Evolutionary conservation across 169 alveolate genomes (phyloP).

Genomic region (Eimeria necatrix): DNA sequence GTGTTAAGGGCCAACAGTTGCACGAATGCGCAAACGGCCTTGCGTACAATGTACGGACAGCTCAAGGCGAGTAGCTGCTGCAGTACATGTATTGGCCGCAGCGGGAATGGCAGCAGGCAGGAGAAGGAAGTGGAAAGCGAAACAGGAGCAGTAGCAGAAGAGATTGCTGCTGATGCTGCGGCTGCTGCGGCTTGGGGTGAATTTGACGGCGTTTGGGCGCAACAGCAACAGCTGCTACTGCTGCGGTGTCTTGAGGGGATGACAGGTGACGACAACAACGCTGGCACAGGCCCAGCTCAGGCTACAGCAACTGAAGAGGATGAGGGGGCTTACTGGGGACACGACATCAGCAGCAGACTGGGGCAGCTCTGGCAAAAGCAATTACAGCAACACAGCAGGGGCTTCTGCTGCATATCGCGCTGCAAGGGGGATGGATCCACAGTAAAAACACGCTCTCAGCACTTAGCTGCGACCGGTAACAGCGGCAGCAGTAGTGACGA

Average conservation of each 20-base stretch:
- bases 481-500: conserved; percentile 70
- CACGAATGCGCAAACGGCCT: conserved; percentile 28
- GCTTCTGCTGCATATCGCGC: conserved; percentile 67
- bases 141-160: conserved; percentile 35
- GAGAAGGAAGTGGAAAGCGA: conserved; percentile 3
- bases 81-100: conserved; percentile 63
- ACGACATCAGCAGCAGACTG: conserved; percentile 50
- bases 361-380: conserved; percentile 60
- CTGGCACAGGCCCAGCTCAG: neutral
- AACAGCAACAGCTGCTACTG: conserved; percentile 70
- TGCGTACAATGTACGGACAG: conserved; percentile 69
- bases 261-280: conserved; percentile 36
- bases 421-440: conserved; percentile 29
- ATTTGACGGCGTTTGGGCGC: neutral
- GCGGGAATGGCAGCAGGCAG: conserved; percentile 15
- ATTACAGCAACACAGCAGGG: conserved; percentile 67
- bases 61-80: conserved; percentile 75
- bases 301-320: conserved; percentile 63
- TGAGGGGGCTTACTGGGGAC: conserved; percentile 25
- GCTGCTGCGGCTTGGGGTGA: conserved; percentile 75
- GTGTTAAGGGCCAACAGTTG: conserved; percentile 64
- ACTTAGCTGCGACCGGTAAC: neutral
- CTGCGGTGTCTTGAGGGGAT: conserved; percentile 66
- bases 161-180: conserved; percentile 75
- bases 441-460: conserved; percentile 62